These are phyloP conservation scores for Botryosphaeria agaves DNA, from an alignment of 2,329 filamentous ascomycete species.

Conservation along the genomic window DNA sequence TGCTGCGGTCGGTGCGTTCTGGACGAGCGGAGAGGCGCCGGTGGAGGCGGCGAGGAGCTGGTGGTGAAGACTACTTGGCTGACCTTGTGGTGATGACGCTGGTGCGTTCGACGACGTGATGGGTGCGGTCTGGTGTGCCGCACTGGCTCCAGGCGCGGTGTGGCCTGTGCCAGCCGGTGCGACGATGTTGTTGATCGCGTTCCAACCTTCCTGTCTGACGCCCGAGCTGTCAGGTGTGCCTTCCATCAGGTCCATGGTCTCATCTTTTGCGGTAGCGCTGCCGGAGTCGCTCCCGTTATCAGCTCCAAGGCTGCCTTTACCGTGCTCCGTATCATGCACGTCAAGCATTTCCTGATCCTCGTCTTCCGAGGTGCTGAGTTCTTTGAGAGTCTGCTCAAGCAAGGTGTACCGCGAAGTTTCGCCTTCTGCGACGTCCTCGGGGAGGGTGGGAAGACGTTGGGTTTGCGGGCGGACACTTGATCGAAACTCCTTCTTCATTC, in stretches of 20 bases:
- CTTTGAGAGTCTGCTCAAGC: constrained; percentile 17
- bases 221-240: constrained; percentile 5
- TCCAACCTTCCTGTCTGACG: constrained; percentile 17
- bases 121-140: too few relatives aligned
- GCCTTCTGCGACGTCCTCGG: constrained; percentile 27
- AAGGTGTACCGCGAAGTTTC: constrained; percentile 38
- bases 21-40: constrained; percentile 7
- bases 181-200: constrained; percentile 19
- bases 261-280: constrained; percentile 14
- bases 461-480: constrained; percentile 13
- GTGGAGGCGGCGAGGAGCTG: constrained; percentile 11
- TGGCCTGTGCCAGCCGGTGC: constrained; percentile 10
- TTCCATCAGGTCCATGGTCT: constrained; percentile 8
- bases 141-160: too few relatives aligned
- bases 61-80: constrained; percentile 5
- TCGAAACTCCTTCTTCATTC: constrained; percentile 32
- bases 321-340: neutral
- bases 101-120: constrained; percentile 5
- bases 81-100: constrained; percentile 3
- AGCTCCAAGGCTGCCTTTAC: neutral
- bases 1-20: constrained; percentile 11
- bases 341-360: constrained; percentile 20
- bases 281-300: constrained; percentile 4
- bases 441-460: constrained; percentile 21
- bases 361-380: constrained; percentile 18